phyloP scores from a whole-genome alignment of 345 rosid species.

The Pugionium cornutum region DNA sequence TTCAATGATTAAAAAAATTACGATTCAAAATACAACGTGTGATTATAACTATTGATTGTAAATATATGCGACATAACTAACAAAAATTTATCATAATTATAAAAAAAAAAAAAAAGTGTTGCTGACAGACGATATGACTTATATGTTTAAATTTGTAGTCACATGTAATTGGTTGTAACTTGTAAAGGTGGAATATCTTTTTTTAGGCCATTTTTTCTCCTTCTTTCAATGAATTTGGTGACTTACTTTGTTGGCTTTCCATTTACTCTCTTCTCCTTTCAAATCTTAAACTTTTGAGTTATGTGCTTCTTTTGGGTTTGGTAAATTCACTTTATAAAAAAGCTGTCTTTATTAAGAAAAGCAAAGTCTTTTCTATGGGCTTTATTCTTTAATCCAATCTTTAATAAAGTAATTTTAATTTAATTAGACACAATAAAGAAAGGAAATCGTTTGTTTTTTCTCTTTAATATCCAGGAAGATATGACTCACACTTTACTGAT shows the following conservation, averaged over 20 bases:
- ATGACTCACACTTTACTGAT: constrained; percentile 36
- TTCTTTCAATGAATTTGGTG: constrained; percentile 44
- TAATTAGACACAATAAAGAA: constrained; percentile 43
- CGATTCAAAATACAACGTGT: no score
- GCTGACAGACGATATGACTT: background rate
- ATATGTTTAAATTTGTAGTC: background rate
- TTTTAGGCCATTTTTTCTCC: constrained; percentile 15
- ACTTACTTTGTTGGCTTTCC: constrained; percentile 40
- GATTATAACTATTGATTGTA: no score
- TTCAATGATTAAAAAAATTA: no score
- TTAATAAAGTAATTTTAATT: constrained; percentile 50
- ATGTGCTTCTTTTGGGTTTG: constrained; percentile 34
- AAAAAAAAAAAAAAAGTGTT: no score
- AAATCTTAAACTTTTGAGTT: constrained; percentile 32
- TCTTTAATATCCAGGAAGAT: constrained; percentile 27
- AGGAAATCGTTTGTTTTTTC: background rate
- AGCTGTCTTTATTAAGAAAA: constrained; percentile 34
- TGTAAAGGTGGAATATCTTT: constrained; percentile 35
- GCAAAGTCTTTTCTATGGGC: constrained; percentile 44
- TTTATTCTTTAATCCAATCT: constrained; percentile 41
- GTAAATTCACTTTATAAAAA: constrained; percentile 33
- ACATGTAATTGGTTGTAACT: constrained; percentile 25
- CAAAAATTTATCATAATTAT: no score
- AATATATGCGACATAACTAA: no score
- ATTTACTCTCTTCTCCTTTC: constrained; percentile 24